Evolutionary conservation across 2,329 filamentous ascomycete genomes (phyloP), one percentile per base, ranked within the genome.

Genomic region (Lecanicillium sp.): DNA sequence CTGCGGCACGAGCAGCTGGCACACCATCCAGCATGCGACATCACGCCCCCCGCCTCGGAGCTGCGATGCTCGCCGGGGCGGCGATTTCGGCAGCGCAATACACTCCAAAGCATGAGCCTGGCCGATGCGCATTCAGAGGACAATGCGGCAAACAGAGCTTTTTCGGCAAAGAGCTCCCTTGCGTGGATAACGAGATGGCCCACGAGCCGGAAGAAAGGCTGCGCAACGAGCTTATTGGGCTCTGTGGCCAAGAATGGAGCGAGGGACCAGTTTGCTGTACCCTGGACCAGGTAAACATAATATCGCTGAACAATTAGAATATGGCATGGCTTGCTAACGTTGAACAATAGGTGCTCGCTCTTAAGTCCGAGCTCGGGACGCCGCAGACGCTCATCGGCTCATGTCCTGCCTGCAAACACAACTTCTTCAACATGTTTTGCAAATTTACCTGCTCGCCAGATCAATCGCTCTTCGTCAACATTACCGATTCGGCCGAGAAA

Each of bases 341-440:
- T n/a, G 28, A 7, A 18, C 22, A 22, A 13, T 17, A 89, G 84
- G 71, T 98, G 41, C 77, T 85, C 51, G 72, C 83, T 2, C 77
- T 98, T 45, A 82, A 86, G 51, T 82, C 77, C 44, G 94, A 95
- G 54, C 74, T 98, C 42, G 83, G 86, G 49, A 87, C 87, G 17
- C 90, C 88, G 2, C 87, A 89, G 51, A 80, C 83, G 43, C 84
- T 98, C 55, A 88, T 98, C 57, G 81, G 88, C 18, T 87, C 88
- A 9, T 98, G 92, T 59, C 92, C 92, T 2, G 92, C 94, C 22
- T 98, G 92, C 74, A 94, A 92, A 62, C 84, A 89, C 53, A 98
- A 98, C 69, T 98, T 98, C 69, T 97, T 87, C 71, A 94, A 98
- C 66, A 72, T 94, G 32, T 98, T 98, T 62, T 98, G 92, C 66